Evolutionary conservation across 495 filamentous ascomycete genomes (phyloP), one percentile per base, ranked within the genome.

Genomic region (Hypoxylon cercidicola): DNA sequence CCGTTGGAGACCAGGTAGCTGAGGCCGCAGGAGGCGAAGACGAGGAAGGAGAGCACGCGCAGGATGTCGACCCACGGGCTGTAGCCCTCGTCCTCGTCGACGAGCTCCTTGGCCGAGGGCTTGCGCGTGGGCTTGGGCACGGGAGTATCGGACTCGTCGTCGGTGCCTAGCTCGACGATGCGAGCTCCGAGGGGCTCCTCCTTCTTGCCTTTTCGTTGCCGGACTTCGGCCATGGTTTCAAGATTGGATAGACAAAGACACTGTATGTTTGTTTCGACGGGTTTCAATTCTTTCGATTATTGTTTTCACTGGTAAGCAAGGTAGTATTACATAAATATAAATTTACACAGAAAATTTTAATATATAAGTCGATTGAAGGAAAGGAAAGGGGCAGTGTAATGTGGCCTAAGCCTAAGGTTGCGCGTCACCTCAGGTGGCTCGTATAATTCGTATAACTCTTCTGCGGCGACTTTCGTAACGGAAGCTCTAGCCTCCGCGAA

Each of bases 1-100:
- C 88, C 87, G 60, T 79, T 77, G 0, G 90, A 96, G 64, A 93
- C 80, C 62, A 96, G 89, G 75, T 93, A 97, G 76, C 89, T 93
- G 44, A 94, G 80, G 3, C 85, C 84, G 62, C 80, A 83, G 19
- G 86, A 90, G 45, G 91, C 84, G 45, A 95, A 70, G 46, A 91
- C 63, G 15, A 95, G 73, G 25, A 90, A 89, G 6, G 81, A 83
- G 18, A 96, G 62, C 5, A 95, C 80, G 55, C 94, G 88, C 51
- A 95, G 71, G 49, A 94, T 76, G 78, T 99, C 95, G 41, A 93
- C 55, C 51, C 87, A 72, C 55, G 76, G 75, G 67, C 71, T 73
- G 43, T 74, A 71, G 2, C 55, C 65, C 57, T 80, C 75, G 11
- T 79, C 75, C 30, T 83, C 79, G 43, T 76, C 72, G 20, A 78